Evolutionary conservation across 179 eudicot species (phyloP), one percentile per base, ranked within the genome.

Genomic region (Actinidia polygama): DNA sequence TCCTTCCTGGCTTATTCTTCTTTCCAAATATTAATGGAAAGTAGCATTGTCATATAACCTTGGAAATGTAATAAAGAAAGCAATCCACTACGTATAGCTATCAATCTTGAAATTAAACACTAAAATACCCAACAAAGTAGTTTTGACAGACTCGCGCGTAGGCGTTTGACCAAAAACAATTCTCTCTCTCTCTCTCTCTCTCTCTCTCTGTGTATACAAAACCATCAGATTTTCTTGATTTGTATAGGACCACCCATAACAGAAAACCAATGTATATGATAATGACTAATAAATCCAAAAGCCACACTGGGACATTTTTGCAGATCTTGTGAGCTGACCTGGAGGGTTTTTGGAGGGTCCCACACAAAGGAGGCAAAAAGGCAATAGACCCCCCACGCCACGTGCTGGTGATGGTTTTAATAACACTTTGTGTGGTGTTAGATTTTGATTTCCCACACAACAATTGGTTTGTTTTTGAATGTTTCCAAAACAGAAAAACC

Each of bases 221-320:
- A n/a, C n/a, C n/a, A n/a, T n/a, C n/a, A 30, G 55, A 61, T 5
- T 6, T 6, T 6, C 12, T 9, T 12, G 5, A 67, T 47, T 15
- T 47, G 46, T 78, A 15, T 23, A 79, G 81, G 73, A 61, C 81
- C 81, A 79, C 76, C 73, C 73, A 47, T 7, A 6, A 73, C 58
- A 73, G 19, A 73, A 70, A 46, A 30, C 10, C 15, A 26, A 4
- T 11, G 46, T 8, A 9, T 11, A 12, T 54, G 78, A 26, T 15
- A 74, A 54, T 14, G 63, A 51, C 44, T 19, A 74, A 74, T 6
- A 44, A 74, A 54, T 26, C 57, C 78, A 53, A 69, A 73, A 23
- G 40, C 62, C 11, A 23, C 15, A 19, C 8, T 53, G 78, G 36
- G 78, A 74, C 77, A 24, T n/a, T 54, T 44, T 11, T 16, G 46